Evolutionary conservation across 2,329 filamentous ascomycete species (phyloP), one percentile per base, ranked within the genome.

Genomic region (Aspergillus fijiensis): DNA sequence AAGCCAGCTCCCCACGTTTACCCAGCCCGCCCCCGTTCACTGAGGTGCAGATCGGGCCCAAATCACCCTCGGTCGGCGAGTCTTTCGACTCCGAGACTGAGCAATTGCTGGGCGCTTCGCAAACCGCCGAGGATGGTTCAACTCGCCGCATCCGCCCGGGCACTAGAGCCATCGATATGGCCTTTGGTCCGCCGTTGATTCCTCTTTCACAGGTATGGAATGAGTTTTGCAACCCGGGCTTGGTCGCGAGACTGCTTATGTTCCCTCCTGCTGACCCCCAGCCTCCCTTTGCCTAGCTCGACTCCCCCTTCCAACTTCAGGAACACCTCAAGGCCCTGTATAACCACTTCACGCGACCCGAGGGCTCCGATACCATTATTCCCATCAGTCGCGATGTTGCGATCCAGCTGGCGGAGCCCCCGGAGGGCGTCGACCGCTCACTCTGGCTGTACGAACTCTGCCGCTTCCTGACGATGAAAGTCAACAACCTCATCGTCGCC

Each of bases 391-490:
- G 89, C 70, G 83, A 88, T 33, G 89, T 90, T 48, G 93, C 95
- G 11, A 79, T 85, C 57, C 84, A 88, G 67, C 87, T 99, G 45
- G 89, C 92, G 42, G 87, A 88, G 49, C 89, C 93, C 23, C 95
- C 95, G 0, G 84, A 88, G 23, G 89, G 89, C 60, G 88, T 95
- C 65, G 92, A 97, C 72, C 87, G 88, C 66, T 91, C 90, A 10
- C 85, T 98, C 49, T 99, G 95, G 95, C 88, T 98, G 50, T 99
- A 98, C 79, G 95, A 99, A 79, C 89, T 99, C 53, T 97, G 92
- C 72, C 92, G 95, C 62, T 96, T 98, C 75, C 87, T 99, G 60
- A 96, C 94, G 56, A 90, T 94, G 66, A 93, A 97, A 78, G 94
- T 92, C 74, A 99, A 99, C 80, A 87, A 88, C 64, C 85, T 99